Percentiles rank a stretch among this genome's conserved stretches.
Conservation (phyloP, 768 basidiomycete species). For the Asterophora lycoperdoides region DNA sequence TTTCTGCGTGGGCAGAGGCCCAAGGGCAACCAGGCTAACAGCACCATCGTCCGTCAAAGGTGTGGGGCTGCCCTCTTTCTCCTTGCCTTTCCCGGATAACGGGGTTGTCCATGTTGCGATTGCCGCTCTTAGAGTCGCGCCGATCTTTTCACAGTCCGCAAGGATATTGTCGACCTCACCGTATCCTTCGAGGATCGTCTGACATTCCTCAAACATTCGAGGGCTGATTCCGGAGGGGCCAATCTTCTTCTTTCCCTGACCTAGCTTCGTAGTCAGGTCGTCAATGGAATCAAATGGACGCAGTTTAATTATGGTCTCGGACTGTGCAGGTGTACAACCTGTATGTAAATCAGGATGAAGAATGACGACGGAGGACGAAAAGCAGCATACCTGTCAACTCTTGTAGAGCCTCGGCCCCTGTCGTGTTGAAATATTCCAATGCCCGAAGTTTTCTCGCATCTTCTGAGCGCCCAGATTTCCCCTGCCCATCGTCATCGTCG, state of each 20-base stretch:
- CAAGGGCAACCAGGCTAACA: conserved; percentile 49
- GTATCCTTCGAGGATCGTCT: conserved; percentile 79
- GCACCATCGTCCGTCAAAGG: conserved; percentile 52
- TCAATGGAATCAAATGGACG: conserved; percentile 78
- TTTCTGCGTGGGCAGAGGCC: conserved; percentile 34
- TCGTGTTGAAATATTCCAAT: conserved; percentile 65
- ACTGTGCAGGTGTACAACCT: conserved; percentile 84
- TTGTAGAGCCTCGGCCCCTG: conserved; percentile 59
- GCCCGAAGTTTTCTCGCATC: conserved; percentile 45
- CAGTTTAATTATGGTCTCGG: conserved; percentile 67
- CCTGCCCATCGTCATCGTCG: conserved; percentile 37
- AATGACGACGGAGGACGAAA: background rate
- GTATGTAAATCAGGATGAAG: conserved; percentile 4
- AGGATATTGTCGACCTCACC: conserved; percentile 86
- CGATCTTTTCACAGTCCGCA: conserved; percentile 84
- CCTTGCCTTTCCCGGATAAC: conserved; percentile 36
- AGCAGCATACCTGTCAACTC: conserved; percentile 65
- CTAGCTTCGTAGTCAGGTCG: conserved; percentile 71
- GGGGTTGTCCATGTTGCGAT: conserved; percentile 73
- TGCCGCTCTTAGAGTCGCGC: conserved; percentile 62
- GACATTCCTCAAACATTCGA: conserved; percentile 88
- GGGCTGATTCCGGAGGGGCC: conserved; percentile 81
- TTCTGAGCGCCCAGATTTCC: conserved; percentile 29
- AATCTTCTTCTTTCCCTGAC: conserved; percentile 84
- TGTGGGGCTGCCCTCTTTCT: conserved; percentile 27